phyloP scores from a whole-genome alignment of 768 basidiomycete genomes.

The Hericium erinaceus region DNA sequence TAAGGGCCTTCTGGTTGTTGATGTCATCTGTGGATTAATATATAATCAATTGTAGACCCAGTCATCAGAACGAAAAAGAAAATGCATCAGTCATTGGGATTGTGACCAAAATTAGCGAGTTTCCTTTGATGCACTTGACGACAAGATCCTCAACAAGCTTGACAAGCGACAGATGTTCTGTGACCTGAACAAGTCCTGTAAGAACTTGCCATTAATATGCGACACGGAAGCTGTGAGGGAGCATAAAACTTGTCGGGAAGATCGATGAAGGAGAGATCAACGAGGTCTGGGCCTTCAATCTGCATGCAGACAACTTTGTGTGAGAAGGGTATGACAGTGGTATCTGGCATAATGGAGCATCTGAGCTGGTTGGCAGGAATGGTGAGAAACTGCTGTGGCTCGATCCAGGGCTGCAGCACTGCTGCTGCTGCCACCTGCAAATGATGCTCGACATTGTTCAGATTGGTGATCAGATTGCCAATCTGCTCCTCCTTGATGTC shows the following conservation, averaged over 20 bases:
- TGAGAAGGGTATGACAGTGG: slow-evolving; percentile 13
- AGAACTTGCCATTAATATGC: neutral
- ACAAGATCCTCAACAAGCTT: slow-evolving; percentile 43
- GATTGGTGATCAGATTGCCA: slow-evolving; percentile 32
- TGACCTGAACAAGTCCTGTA: slow-evolving; percentile 42
- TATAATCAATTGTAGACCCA: neutral
- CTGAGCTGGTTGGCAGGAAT: neutral
- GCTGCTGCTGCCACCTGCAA: slow-evolving; percentile 55
- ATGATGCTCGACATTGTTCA: slow-evolving; percentile 37
- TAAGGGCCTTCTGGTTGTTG: slow-evolving; percentile 47
- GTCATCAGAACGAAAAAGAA: neutral
- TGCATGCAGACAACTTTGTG: slow-evolving; percentile 20
- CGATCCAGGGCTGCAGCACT: slow-evolving; percentile 37
- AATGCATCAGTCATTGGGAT: slow-evolving; percentile 42
- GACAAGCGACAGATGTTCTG: slow-evolving; percentile 28
- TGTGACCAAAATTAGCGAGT: slow-evolving; percentile 44
- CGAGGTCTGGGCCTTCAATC: slow-evolving; percentile 16
- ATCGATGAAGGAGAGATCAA: slow-evolving; percentile 20
- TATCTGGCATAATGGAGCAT: neutral
- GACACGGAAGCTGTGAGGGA: neutral
- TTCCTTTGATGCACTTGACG: slow-evolving; percentile 36
- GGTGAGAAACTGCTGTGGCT: slow-evolving; percentile 16
- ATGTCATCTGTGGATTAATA: slow-evolving; percentile 37
- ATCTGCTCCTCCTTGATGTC: slow-evolving; percentile 29
- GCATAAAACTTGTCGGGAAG: slow-evolving; percentile 14